A percentile compares a stretch with the other conserved stretches of the same genome.
Evolutionary conservation across 768 basidiomycete species (phyloP).

Genomic region (Baorangia bicolor): DNA sequence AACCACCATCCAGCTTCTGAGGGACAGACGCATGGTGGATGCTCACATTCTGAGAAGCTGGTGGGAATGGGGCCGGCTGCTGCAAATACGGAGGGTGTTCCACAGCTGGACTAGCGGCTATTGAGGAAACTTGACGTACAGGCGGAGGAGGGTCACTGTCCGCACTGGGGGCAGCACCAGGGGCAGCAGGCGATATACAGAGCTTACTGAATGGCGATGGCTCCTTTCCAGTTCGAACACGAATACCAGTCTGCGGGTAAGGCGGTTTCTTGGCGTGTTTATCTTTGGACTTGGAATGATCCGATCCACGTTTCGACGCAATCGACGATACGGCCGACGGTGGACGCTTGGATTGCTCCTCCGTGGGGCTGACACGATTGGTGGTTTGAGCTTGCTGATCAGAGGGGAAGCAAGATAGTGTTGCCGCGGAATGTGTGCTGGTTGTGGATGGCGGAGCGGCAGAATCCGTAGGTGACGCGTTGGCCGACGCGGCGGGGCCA

Average conservation of each 20-base stretch:
- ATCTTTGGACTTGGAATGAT: conserved; percentile 35
- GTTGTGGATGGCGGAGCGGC: neutral
- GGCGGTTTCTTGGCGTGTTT: conserved; percentile 42
- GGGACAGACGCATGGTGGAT: conserved; percentile 5
- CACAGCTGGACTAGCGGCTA: conserved; percentile 9
- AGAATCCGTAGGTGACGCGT: neutral
- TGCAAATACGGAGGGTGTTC: conserved; percentile 16
- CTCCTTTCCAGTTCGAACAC: conserved; percentile 42
- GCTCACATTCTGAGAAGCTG: conserved; percentile 2
- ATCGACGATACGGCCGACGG: conserved; percentile 3
- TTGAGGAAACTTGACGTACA: conserved; percentile 8
- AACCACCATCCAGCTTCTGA: conserved; percentile 18
- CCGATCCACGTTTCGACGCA: conserved; percentile 13
- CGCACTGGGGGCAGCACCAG: conserved; percentile 14
- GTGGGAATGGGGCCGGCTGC: conserved; percentile 10
- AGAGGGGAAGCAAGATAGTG: neutral
- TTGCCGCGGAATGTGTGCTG: neutral
- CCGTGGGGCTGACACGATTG: conserved; percentile 3
- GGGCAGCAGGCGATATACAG: neutral
- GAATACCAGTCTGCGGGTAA: conserved; percentile 48
- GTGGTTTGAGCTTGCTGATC: neutral
- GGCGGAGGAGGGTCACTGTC: conserved; percentile 10
- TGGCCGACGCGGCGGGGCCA: conserved; percentile 28
- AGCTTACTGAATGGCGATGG: conserved; percentile 20
- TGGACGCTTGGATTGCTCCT: conserved; percentile 16